Base-by-base conservation (phyloP, 345 rosid species). In the Salix arbutifolia region DNA sequence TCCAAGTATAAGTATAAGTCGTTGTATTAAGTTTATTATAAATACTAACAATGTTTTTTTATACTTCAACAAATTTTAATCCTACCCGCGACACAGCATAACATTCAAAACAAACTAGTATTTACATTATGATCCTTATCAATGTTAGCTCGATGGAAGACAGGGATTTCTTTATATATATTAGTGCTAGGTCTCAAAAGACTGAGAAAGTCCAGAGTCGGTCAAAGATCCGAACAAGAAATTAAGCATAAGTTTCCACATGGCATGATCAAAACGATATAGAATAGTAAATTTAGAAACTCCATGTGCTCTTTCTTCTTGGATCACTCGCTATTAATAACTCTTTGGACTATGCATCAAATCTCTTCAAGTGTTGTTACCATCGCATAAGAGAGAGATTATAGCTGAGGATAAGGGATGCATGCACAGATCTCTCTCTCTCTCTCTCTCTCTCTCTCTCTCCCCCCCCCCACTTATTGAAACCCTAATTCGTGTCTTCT, bases 291-390 rank as follows among this genome's bases (percentile, higher is more conserved):
- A n/a, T 8, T 64, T 14, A 67, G 38, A 72, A 68, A 10, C 17
- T 67, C 72, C 42, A 71, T 75, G 75, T 64, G 65, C 44, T 18
- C 17, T 67, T 8, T 31, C 61, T 46, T 67, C 42, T 73, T n/a
- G 76, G 81, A 80, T 66, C 31, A 56, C 60, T 74, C 68, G 12
- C 19, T 9, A n/a, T 60, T 33, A 30, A 6, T 48, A 30, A 23
- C n/a, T 64, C 44, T 5, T 1, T 19, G 50, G 46, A 2, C 46
- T 42, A 11, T 10, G 12, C 46, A 67, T 19, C 48, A 67, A 8
- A 58, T 10, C 64, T n/a, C 28, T 58, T n/a, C 62, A 9, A 23
- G 13, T 58, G 28, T 12, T 23, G 62, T 23, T 58, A 9, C 62
- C 62, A n/a, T 56, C 62, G 5, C 2, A 9, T 6, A 21, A 21